Conservation (phyloP, 2,329 filamentous ascomycete species). For the Epichloe baconii region DNA sequence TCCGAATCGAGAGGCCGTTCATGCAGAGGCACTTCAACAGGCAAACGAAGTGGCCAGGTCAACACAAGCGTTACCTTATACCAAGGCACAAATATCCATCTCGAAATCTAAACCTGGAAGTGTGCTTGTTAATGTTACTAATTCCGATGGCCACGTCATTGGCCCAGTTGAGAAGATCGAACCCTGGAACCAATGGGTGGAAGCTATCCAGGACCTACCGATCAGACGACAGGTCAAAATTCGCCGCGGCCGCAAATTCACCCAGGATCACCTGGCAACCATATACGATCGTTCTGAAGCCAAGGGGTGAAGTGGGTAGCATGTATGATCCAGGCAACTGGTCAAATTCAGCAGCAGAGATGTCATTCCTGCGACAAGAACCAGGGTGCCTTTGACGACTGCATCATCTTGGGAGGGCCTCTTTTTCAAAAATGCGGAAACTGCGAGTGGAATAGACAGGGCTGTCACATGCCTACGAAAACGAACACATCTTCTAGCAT, state of each 20-base stretch:
- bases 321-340: slow-evolving; percentile 37
- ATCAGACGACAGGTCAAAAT: slow-evolving; percentile 28
- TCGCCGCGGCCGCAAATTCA: slow-evolving; percentile 29
- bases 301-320: slow-evolving; percentile 34
- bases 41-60: background rate
- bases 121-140: slow-evolving; percentile 22
- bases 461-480: slow-evolving; percentile 17
- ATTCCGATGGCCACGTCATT: slow-evolving; percentile 24
- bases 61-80: slow-evolving; percentile 1
- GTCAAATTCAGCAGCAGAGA: slow-evolving; percentile 24
- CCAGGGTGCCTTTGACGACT: slow-evolving; percentile 31
- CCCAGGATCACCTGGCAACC: slow-evolving; percentile 22
- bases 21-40: slow-evolving; percentile 3
- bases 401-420: slow-evolving; percentile 28
- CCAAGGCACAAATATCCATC: background rate
- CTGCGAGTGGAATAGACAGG: slow-evolving; percentile 34
- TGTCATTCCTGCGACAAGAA: slow-evolving; percentile 30
- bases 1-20: background rate
- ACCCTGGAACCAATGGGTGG: slow-evolving; percentile 27
- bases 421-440: slow-evolving; percentile 36
- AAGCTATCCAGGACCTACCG: slow-evolving; percentile 23
- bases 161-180: slow-evolving; percentile 24
- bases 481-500: background rate
- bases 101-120: slow-evolving; percentile 4
- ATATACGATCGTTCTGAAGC: slow-evolving; percentile 29